phyloP scores from a whole-genome alignment of 495 filamentous ascomycete genomes.

The Extremus antarcticus region DNA sequence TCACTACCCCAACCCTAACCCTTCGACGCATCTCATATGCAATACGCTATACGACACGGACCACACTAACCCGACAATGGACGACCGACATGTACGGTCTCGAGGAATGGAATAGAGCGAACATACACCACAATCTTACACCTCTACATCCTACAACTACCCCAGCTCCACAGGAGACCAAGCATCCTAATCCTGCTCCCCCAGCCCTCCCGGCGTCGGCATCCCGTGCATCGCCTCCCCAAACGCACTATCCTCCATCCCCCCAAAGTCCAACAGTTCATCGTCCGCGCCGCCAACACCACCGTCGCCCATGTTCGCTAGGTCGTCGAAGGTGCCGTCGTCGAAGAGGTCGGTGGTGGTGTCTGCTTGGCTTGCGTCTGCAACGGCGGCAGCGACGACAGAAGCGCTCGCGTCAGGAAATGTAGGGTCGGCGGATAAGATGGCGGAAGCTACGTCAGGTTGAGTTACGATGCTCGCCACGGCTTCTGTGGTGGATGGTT shows the following conservation, averaged over 20 bases:
- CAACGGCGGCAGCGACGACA: too few species aligned
- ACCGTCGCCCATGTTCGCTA: constrained; percentile 40
- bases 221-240: constrained; percentile 53
- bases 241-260: constrained; percentile 37
- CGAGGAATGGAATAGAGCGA: too few species aligned
- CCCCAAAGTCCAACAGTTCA: constrained; percentile 34
- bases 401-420: background rate
- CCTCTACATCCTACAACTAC: too few species aligned
- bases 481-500: background rate
- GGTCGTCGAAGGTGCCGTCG: constrained; percentile 46
- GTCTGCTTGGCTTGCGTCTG: background rate
- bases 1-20: too few species aligned
- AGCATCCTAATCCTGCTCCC: too few species aligned
- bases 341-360: constrained; percentile 46
- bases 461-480: background rate
- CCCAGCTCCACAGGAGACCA: too few species aligned
- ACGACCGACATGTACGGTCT: too few species aligned
- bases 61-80: too few species aligned
- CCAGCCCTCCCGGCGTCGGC: constrained; percentile 21
- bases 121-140: too few species aligned
- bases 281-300: constrained; percentile 33
- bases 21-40: too few species aligned
- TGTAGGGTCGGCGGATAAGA: background rate
- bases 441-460: background rate
- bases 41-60: too few species aligned